Evolutionary conservation across 2,329 filamentous ascomycete species (phyloP), one percentile per base, ranked within the genome.

Genomic region (Monosporascus sp.): DNA sequence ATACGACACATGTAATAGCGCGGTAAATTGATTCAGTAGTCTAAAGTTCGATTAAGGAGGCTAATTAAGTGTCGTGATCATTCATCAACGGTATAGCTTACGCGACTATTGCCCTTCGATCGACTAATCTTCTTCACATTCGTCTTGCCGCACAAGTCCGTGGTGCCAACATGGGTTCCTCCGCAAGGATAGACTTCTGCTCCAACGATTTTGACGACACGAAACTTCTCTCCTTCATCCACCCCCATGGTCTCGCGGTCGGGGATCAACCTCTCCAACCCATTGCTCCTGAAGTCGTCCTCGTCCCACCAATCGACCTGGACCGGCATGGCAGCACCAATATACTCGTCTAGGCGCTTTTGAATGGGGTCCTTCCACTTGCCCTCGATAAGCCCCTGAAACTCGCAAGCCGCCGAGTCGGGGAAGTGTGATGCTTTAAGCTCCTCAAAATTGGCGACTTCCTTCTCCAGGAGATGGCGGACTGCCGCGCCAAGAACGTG

Each of bases 351-450:
- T 2, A 87, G 70, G 45, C 78, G 77, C 0, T 63, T 61, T 68
- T 91, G 87, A 43, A 91, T 88, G 0, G 72, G 64, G 0, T 74
- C 78, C 63, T 85, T 86, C 73, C 76, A 81, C 55, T 78, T 80
- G 1, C 80, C 82, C 1, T 85, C 82, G 27, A 91, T 89, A 2
- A 78, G 62, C 1, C 87, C 88, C 40, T 75, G 72, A 59, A 90
- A 91, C 64, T 90, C 86, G 59, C 84, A 86, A 0, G 79, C 76
- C 1, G 87, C 85, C 0, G 80, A 78, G 59, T 84, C 83, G 0
- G 88, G 88, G 59, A 84, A 86, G 64, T 91, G 88, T 4, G 79
- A 84, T 0, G 88, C 88, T 67, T 91, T 91, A 14, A 83, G 71
- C 64, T 91, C 87, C 53, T 81, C 78, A 54, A 87, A 83, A 22